phyloP scores from a whole-genome alignment of 2,329 filamentous ascomycete species.

The Alternaria longipes region DNA sequence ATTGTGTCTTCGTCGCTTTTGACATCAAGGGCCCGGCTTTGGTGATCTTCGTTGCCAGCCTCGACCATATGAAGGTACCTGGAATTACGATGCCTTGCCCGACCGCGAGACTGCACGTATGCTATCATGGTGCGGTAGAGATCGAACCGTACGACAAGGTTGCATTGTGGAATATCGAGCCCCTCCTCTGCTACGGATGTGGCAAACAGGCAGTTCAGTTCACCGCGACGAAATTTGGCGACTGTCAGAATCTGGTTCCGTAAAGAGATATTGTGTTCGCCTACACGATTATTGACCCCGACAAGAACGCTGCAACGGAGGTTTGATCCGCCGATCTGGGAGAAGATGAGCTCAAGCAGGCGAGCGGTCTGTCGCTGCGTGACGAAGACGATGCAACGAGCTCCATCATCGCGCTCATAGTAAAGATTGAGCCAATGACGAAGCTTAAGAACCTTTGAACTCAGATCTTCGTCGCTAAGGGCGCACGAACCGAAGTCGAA shows the following conservation, averaged over 20 bases:
- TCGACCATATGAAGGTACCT: conserved; percentile 88
- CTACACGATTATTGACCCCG: conserved; percentile 62
- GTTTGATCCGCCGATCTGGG: conserved; percentile 64
- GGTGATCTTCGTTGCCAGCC: conserved; percentile 69
- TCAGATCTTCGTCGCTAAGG: conserved; percentile 61
- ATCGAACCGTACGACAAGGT: conserved; percentile 79
- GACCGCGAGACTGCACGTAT: conserved; percentile 91
- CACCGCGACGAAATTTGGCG: conserved; percentile 67
- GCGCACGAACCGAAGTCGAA: conserved; percentile 58
- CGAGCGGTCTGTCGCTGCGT: conserved; percentile 79
- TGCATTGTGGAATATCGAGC: conserved; percentile 72
- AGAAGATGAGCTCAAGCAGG: conserved; percentile 74
- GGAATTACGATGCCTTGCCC: conserved; percentile 80
- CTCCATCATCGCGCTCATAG: conserved; percentile 67
- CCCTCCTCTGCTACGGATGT: conserved; percentile 73
- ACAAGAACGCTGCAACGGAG: conserved; percentile 72
- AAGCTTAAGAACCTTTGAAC: conserved; percentile 76
- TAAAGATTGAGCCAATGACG: conserved; percentile 67
- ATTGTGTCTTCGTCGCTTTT: conserved; percentile 68
- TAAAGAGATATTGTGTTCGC: conserved; percentile 72
- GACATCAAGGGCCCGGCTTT: conserved; percentile 66
- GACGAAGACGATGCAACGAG: conserved; percentile 88
- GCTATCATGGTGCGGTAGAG: conserved; percentile 90
- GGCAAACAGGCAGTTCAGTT: conserved; percentile 69
- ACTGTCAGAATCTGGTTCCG: conserved; percentile 78